phyloP scores from a whole-genome alignment of 768 basidiomycete genomes.

The Xerocomus brunneocitrinus region DNA sequence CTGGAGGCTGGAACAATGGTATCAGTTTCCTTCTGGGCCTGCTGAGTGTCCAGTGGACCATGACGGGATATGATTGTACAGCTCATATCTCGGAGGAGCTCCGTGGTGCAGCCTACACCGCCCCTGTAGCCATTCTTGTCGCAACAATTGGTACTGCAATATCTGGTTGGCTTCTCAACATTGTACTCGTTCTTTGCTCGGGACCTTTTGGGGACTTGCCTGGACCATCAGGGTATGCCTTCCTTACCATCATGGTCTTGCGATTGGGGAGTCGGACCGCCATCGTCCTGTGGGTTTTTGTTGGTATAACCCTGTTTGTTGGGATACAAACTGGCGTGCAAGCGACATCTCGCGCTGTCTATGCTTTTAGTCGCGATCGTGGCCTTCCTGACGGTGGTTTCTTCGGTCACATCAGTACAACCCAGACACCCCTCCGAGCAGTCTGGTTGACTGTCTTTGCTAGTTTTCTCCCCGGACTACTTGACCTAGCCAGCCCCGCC shows the following conservation, averaged over 20 bases:
- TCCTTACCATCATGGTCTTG: conserved; percentile 53
- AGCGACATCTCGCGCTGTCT: conserved; percentile 54
- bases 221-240: conserved; percentile 49
- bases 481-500: conserved; percentile 48
- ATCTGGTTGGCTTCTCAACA: conserved; percentile 65
- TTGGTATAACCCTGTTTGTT: conserved; percentile 58
- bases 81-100: conserved; percentile 41
- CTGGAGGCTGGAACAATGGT: conserved; percentile 40
- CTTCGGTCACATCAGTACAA: conserved; percentile 45
- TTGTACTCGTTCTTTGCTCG: conserved; percentile 56
- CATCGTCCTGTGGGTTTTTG: conserved; percentile 54
- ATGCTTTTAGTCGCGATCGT: conserved; percentile 53
- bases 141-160: conserved; percentile 43
- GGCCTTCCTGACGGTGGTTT: conserved; percentile 55
- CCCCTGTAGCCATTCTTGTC: conserved; percentile 41
- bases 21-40: conserved; percentile 44
- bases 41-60: conserved; percentile 46
- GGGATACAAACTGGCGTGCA: conserved; percentile 48
- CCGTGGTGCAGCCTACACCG: conserved; percentile 46
- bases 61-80: conserved; percentile 32
- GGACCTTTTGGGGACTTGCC: conserved; percentile 46
- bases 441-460: conserved; percentile 49
- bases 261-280: conserved; percentile 49
- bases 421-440: conserved; percentile 52
- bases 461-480: conserved; percentile 40